Conservation (phyloP, 495 filamentous ascomycete genomes). For the Choiromyces venosus region DNA sequence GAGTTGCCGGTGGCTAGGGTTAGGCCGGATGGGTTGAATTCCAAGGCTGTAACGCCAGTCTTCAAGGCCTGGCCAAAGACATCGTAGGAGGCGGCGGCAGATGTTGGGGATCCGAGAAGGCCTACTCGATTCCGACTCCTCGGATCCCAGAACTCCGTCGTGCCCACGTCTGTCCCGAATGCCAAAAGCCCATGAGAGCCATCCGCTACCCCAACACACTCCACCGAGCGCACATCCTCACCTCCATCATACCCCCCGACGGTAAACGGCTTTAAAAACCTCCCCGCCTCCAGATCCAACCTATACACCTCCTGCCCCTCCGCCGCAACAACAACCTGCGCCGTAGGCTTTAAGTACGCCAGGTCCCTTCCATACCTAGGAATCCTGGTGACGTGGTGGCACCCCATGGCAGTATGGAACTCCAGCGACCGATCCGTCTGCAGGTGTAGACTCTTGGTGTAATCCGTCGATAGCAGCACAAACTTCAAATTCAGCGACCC, state of each 20-base stretch:
- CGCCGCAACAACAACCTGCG: conserved; percentile 79
- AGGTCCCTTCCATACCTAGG: conserved; percentile 91
- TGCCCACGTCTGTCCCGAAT: conserved; percentile 93
- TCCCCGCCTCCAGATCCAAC: conserved; percentile 80
- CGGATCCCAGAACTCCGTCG: conserved; percentile 93
- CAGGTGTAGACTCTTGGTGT: conserved; percentile 89
- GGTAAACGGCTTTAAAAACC: conserved; percentile 74
- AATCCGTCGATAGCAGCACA: conserved; percentile 82
- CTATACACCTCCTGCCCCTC: conserved; percentile 92
- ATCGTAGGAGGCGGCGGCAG: conserved; percentile 17
- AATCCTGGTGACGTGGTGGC: conserved; percentile 78
- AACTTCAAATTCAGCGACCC: conserved; percentile 92
- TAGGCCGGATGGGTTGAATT: conserved; percentile 80
- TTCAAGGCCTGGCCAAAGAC: conserved; percentile 39
- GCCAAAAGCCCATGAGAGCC: conserved; percentile 84
- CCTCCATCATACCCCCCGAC: conserved; percentile 50
- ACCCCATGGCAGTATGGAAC: conserved; percentile 86
- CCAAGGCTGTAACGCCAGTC: conserved; percentile 65
- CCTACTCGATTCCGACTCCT: conserved; percentile 76
- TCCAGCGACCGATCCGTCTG: conserved; percentile 87
- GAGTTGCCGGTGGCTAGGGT: conserved; percentile 84
- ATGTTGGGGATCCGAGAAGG: conserved; percentile 52
- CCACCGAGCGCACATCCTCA: conserved; percentile 72
- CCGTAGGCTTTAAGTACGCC: conserved; percentile 73
- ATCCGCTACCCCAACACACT: conserved; percentile 82